A percentile compares a stretch with the other conserved stretches of the same genome.
These are phyloP conservation scores for Apiotrichum akiyoshidainum DNA, from an alignment of 1,284 basidiomycete genomes.

Conservation along the genomic window DNA sequence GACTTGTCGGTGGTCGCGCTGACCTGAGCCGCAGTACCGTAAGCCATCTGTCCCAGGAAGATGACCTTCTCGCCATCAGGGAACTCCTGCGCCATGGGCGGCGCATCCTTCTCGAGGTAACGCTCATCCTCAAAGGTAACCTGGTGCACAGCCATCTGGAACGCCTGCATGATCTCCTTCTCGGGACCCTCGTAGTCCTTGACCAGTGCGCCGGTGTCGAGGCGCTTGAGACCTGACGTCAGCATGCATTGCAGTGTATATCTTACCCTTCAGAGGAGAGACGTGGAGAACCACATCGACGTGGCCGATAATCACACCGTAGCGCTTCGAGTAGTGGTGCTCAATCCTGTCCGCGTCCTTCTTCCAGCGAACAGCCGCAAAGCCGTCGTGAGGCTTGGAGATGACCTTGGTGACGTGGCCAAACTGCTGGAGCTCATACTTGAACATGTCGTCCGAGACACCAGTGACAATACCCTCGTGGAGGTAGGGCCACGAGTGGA, in stretches of 20 bases:
- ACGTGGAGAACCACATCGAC: conserved; percentile 80
- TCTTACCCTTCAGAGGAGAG: conserved; percentile 69
- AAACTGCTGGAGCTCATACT: conserved; percentile 67
- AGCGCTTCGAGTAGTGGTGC: conserved; percentile 80
- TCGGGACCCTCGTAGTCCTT: conserved; percentile 87
- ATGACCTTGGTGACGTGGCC: conserved; percentile 60
- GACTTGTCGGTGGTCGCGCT: conserved; percentile 63
- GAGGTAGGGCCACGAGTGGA: conserved; percentile 89
- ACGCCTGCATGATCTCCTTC: conserved; percentile 78
- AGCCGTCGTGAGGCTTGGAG: conserved; percentile 65
- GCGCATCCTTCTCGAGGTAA: conserved; percentile 72
- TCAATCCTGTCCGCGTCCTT: conserved; percentile 76
- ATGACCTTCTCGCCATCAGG: conserved; percentile 87
- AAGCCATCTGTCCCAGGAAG: conserved; percentile 89
- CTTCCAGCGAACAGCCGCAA: conserved; percentile 69
- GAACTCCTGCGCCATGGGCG: conserved; percentile 82
- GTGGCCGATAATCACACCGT: conserved; percentile 77
- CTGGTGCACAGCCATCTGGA: conserved; percentile 74
- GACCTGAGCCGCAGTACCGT: conserved; percentile 92
- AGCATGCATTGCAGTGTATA: conserved; percentile 52
- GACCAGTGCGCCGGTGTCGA: conserved; percentile 83
- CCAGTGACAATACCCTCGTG: conserved; percentile 84
- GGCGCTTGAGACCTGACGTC: conserved; percentile 64
- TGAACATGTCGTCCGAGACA: conserved; percentile 83
- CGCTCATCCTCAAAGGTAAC: conserved; percentile 84